Conservation (phyloP, 108 stramenopile genomes). For the Nannochloropsis gaditana region DNA sequence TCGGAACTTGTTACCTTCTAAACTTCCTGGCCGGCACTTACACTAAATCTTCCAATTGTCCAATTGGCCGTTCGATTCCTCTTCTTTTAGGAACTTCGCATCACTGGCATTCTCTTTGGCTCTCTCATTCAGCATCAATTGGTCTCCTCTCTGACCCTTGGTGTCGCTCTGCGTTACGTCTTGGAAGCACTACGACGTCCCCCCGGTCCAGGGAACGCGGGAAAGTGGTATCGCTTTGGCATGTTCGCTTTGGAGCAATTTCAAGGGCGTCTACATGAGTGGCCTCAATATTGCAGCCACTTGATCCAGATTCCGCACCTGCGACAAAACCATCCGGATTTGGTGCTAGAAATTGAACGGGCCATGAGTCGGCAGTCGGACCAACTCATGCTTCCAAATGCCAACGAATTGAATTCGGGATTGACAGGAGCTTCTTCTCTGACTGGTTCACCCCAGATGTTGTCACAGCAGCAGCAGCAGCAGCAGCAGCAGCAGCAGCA, state of each 20-base stretch:
- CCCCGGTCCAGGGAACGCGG: conserved; percentile 62
- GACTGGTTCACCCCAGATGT: neutral
- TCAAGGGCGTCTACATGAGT: conserved; percentile 87
- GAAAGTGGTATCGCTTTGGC: conserved; percentile 96
- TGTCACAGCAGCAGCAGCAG: conserved; percentile 1
- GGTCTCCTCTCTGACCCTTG: conserved; percentile 92
- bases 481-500: conserved; percentile 7
- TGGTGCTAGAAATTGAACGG: conserved; percentile 60
- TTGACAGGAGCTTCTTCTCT: neutral
- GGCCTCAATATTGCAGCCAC: conserved; percentile 98
- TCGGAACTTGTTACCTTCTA: neutral
- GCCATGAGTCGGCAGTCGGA: conserved; percentile 36
- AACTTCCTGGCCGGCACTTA: neutral
- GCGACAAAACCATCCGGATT: conserved; percentile 66
- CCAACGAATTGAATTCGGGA: neutral
- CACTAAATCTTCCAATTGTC: neutral
- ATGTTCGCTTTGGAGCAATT: conserved; percentile 97
- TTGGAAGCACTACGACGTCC: conserved; percentile 91
- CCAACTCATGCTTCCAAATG: neutral
- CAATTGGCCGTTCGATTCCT: neutral
- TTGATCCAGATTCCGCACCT: conserved; percentile 95
- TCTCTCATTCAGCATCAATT: conserved; percentile 94
- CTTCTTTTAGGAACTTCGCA: conserved; percentile 75
- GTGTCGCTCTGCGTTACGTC: conserved; percentile 94
- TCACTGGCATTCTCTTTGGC: conserved; percentile 95